These are phyloP conservation scores for Pseudogymnoascus sp. DNA, from an alignment of 2,329 filamentous ascomycete species.

Conservation along the genomic window DNA sequence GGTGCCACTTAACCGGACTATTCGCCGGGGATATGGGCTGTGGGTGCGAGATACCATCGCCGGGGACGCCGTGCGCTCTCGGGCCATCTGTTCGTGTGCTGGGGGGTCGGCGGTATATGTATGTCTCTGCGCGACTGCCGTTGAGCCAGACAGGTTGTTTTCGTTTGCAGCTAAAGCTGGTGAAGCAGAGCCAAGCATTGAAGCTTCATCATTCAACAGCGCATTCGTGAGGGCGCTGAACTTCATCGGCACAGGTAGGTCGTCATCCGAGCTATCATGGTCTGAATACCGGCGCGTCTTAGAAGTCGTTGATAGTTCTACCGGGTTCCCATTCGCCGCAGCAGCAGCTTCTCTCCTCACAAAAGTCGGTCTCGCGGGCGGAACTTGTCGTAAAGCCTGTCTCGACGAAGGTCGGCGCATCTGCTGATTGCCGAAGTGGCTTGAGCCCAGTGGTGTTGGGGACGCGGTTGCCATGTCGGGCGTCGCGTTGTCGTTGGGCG, in stretches of 20 bases:
- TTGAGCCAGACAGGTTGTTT: background rate
- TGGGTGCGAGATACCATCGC: constrained; percentile 13
- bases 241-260: constrained; percentile 85
- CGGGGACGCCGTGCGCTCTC: background rate
- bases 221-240: constrained; percentile 90
- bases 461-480: constrained; percentile 46
- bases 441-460: constrained; percentile 49
- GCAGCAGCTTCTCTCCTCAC: constrained; percentile 18
- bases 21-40: constrained; percentile 27
- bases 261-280: constrained; percentile 90
- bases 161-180: constrained; percentile 4
- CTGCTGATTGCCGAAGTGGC: constrained; percentile 38
- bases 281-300: constrained; percentile 44
- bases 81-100: background rate
- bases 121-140: background rate
- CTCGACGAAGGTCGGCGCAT: constrained; percentile 47
- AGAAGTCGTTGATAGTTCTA: constrained; percentile 14
- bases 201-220: constrained; percentile 58
- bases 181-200: constrained; percentile 25
- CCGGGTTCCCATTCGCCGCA: background rate
- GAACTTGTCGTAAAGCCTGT: constrained; percentile 45
- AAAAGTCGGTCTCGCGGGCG: constrained; percentile 40
- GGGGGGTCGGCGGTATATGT: background rate
- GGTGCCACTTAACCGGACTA: constrained; percentile 31
- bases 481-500: background rate